Conservation (phyloP, 2,329 filamentous ascomycete species). For the Aureobasidium mangrovei region DNA sequence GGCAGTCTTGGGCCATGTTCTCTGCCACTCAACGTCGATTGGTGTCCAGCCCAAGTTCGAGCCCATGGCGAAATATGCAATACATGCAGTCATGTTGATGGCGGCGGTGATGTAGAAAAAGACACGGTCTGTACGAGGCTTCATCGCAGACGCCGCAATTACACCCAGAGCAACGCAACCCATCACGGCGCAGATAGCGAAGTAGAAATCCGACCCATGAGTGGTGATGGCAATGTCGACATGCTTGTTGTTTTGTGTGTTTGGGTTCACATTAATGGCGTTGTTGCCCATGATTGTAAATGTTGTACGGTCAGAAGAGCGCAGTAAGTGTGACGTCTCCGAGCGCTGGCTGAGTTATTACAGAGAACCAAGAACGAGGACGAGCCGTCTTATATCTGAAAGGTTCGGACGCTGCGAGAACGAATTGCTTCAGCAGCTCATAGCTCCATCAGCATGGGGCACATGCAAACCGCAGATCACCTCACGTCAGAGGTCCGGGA, state of each 20-base stretch:
- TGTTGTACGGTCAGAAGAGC: background rate
- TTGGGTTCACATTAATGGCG: constrained; percentile 15
- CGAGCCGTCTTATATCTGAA: background rate
- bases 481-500: background rate
- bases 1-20: constrained; percentile 33
- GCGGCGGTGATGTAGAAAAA: constrained; percentile 52
- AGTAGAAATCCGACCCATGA: constrained; percentile 55
- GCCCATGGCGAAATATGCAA: constrained; percentile 55
- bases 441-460: background rate
- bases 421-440: background rate
- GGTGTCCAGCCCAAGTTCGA: constrained; percentile 53
- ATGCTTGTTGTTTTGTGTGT: constrained; percentile 35
- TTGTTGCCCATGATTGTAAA: background rate
- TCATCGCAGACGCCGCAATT: constrained; percentile 39
- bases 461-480: background rate
- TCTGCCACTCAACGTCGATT: constrained; percentile 49
- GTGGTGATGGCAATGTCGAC: constrained; percentile 50
- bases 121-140: constrained; percentile 43
- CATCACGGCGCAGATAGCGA: constrained; percentile 50
- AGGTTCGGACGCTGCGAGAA: background rate
- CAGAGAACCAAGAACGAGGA: background rate
- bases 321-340: too few relatives aligned
- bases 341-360: too few relatives aligned
- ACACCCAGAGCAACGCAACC: constrained; percentile 41
- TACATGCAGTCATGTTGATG: constrained; percentile 45